Base-by-base conservation (phyloP, 805 yeast genomes). In the Wickerhamomyces hampshirensis region DNA sequence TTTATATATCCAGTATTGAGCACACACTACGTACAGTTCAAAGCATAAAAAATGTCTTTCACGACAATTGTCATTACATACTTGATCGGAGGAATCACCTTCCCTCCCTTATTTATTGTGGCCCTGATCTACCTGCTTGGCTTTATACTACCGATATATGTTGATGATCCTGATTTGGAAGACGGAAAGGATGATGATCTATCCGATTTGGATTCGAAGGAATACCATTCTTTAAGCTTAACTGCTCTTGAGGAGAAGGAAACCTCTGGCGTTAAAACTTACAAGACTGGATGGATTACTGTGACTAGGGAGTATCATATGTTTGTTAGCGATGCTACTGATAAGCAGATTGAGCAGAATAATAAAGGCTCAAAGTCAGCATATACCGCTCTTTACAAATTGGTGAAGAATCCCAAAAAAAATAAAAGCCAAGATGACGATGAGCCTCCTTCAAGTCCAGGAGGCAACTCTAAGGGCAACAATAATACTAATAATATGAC, bases 241-340 rank as follows among this genome's bases (percentile, higher is more conserved):
- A 84, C 84, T 0, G 79, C 74, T 41, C 50, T 82, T n/a, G 79
- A 80, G 38, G 89, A 84, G 47, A 59, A 61, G 10, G 59, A 63
- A 27, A 65, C 68, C n/a, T 56, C 74, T 0, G 94, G 93, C 4
- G 73, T 82, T 1, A 75, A 77, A 18, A 72, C 86, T 0, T 71
- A 60, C 47, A 75, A 71, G 53, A 64, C 75, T 9, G 96, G 95
- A 7, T 85, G 94, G 95, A 61, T 87, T 2, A 75, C 82, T 3
- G 89, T 89, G n/a, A 84, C 95, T 0, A 79, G 77, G 42, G 91
- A 84, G 46, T 84, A 80, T 54, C 68, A 82, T 60, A 63, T 69
- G 39, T 65, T 72, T 59, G 48, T 47, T 51, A 28, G 53, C 44
- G 34, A 55, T 45, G 46, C 49, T 65, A 26, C 66, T 65, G 39